phyloP scores from a whole-genome alignment of 257 asterid genomes.

The Solanum etuberosum region DNA sequence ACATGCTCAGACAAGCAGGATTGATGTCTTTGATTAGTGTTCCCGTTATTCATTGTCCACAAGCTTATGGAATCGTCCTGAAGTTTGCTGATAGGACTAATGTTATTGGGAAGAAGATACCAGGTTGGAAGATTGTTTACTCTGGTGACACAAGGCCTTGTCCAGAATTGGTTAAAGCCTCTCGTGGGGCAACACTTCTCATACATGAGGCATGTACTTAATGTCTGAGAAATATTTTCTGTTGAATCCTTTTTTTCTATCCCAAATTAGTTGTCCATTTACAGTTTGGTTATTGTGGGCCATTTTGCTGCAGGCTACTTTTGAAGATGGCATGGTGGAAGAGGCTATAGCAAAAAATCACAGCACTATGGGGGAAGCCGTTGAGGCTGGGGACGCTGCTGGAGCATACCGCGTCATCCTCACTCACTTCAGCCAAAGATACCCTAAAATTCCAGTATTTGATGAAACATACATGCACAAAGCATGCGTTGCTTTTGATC shows the following conservation, averaged over 20 bases:
- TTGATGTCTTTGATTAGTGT: constrained; percentile 48
- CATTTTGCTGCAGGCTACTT: constrained; percentile 50
- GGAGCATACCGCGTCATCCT: constrained; percentile 74
- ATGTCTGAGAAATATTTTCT: not conserved
- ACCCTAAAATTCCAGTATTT: constrained; percentile 87
- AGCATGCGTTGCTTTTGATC: constrained; percentile 74
- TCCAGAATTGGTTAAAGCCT: constrained; percentile 46
- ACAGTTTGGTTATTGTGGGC: not conserved
- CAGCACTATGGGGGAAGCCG: constrained; percentile 82
- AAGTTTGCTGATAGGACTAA: constrained; percentile 46
- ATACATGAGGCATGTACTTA: constrained; percentile 56
- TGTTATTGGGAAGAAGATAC: constrained; percentile 43
- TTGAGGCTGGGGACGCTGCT: constrained; percentile 61
- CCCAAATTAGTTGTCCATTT: not conserved
- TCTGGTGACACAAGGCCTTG: not conserved
- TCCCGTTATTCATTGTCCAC: constrained; percentile 83
- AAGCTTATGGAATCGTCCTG: constrained; percentile 60
- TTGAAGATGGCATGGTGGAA: constrained; percentile 66
- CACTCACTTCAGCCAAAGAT: constrained; percentile 93
- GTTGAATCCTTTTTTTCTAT: not conserved
- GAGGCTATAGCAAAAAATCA: constrained; percentile 78
- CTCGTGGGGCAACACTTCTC: constrained; percentile 71
- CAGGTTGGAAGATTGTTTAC: constrained; percentile 55
- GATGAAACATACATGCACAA: constrained; percentile 57
- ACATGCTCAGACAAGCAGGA: constrained; percentile 27